phyloP scores from a whole-genome alignment of 495 filamentous ascomycete genomes.

The Corynascus novoguineensis region DNA sequence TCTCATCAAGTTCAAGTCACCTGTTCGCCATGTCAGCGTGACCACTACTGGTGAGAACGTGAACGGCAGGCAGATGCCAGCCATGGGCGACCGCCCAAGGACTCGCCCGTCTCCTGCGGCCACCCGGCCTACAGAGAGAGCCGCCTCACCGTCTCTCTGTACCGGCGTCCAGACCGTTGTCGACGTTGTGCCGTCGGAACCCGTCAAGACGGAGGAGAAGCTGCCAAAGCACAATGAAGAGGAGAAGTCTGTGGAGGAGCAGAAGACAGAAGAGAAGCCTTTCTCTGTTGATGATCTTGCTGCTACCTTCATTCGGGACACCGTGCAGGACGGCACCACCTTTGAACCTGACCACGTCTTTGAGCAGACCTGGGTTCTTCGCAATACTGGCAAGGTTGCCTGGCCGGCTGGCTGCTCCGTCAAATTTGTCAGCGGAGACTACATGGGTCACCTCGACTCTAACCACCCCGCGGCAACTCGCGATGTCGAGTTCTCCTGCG shows the following conservation, averaged over 20 bases:
- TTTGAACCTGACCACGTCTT: constrained; percentile 65
- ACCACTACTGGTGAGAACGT: constrained; percentile 74
- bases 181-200: constrained; percentile 59
- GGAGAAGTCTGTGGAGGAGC: constrained; percentile 29
- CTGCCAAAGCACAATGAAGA: constrained; percentile 24
- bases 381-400: constrained; percentile 67
- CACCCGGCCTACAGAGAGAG: constrained; percentile 50
- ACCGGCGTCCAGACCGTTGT: constrained; percentile 67
- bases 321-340: constrained; percentile 68
- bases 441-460: constrained; percentile 84
- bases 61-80: constrained; percentile 51
- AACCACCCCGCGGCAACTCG: constrained; percentile 66
- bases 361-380: constrained; percentile 85
- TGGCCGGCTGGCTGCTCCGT: constrained; percentile 92
- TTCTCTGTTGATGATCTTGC: constrained; percentile 41
- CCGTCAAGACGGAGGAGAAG: constrained; percentile 29
- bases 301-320: constrained; percentile 75
- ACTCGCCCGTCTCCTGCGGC: constrained; percentile 25
- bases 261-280: constrained; percentile 11
- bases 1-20: constrained; percentile 93
- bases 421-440: constrained; percentile 86
- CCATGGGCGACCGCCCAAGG: constrained; percentile 60
- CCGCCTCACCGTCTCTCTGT: constrained; percentile 46
- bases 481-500: constrained; percentile 65
- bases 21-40: constrained; percentile 82